Percentiles rank a stretch among this genome's conserved stretches.
These are phyloP conservation scores for Talaromyces piceae DNA, from an alignment of 2,329 filamentous ascomycete species.

Conservation along the genomic window DNA sequence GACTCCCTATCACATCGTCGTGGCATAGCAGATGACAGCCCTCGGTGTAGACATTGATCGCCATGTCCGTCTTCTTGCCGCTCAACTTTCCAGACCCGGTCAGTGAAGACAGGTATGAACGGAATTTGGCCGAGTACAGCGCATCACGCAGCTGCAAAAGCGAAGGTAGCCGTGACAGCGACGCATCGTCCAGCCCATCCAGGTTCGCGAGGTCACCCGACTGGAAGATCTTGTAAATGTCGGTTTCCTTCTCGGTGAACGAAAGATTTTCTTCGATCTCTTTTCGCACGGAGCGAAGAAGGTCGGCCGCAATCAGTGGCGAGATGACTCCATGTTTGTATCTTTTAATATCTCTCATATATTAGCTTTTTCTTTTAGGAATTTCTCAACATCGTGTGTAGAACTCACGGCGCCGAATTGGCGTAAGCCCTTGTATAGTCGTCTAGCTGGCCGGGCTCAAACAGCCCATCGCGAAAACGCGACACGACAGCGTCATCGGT, in stretches of 20 bases:
- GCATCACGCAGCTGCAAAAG: constrained; percentile 89
- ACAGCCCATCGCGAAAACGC: constrained; percentile 39
- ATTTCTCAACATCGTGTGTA: background rate
- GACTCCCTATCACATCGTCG: constrained; percentile 97
- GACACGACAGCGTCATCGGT: constrained; percentile 31
- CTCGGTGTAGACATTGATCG: constrained; percentile 96
- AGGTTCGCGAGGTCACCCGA: constrained; percentile 95
- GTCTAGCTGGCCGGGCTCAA: constrained; percentile 33
- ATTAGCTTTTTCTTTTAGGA: background rate
- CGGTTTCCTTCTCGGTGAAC: constrained; percentile 97
- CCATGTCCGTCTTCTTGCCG: constrained; percentile 95
- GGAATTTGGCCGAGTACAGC: constrained; percentile 83
- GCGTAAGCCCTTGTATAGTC: constrained; percentile 38
- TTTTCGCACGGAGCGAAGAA: constrained; percentile 76
- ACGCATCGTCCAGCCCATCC: constrained; percentile 81
- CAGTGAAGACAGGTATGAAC: constrained; percentile 78
- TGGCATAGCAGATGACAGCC: constrained; percentile 94
- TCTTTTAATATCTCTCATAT: constrained; percentile 31
- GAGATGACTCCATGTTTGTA: constrained; percentile 93
- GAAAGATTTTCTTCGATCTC: constrained; percentile 87
- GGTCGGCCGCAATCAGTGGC: constrained; percentile 66
- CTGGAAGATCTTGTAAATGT: constrained; percentile 99
- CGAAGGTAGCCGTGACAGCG: constrained; percentile 77
- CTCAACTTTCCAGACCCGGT: constrained; percentile 81
- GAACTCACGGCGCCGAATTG: constrained; percentile 35